These are phyloP conservation scores for Boletellus emodensis DNA, from an alignment of 768 basidiomycete genomes.

Conservation along the genomic window DNA sequence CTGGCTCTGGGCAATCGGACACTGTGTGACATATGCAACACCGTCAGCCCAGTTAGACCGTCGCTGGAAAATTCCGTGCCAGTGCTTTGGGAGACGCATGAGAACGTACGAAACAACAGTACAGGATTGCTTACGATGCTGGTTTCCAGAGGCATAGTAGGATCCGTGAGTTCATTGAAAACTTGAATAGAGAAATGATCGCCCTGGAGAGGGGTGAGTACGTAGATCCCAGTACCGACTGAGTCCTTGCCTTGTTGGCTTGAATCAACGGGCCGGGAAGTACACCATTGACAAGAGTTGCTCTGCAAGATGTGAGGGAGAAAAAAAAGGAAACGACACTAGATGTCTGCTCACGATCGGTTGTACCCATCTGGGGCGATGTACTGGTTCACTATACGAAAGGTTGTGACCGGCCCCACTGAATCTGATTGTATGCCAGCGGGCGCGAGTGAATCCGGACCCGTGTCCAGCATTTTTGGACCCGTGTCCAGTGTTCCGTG, in stretches of 20 bases:
- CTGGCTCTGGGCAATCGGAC: conserved; percentile 34
- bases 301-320: conserved; percentile 21
- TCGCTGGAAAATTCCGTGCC: conserved; percentile 31
- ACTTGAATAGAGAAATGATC: conserved; percentile 41
- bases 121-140: conserved; percentile 29
- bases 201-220: conserved; percentile 26
- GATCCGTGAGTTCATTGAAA: conserved; percentile 41
- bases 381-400: conserved; percentile 35
- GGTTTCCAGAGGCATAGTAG: conserved; percentile 45
- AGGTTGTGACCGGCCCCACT: conserved; percentile 20
- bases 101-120: conserved; percentile 3
- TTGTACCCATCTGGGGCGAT: conserved; percentile 49
- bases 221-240: no score
- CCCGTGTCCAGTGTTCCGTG: not conserved
- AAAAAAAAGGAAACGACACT: not conserved
- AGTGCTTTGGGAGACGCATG: conserved; percentile 23
- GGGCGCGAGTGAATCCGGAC: not conserved
- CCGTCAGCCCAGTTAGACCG: conserved; percentile 35
- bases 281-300: conserved; percentile 41
- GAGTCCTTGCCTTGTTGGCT: conserved; percentile 31
- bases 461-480: not conserved
- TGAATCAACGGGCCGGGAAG: conserved; percentile 47
- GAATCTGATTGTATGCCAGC: not conserved
- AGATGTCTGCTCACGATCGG: conserved; percentile 29
- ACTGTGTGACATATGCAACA: conserved; percentile 39